Percentiles rank a stretch among this genome's conserved stretches.
Conservation (phyloP, 257 asterid species). For the Plantago elongata region DNA sequence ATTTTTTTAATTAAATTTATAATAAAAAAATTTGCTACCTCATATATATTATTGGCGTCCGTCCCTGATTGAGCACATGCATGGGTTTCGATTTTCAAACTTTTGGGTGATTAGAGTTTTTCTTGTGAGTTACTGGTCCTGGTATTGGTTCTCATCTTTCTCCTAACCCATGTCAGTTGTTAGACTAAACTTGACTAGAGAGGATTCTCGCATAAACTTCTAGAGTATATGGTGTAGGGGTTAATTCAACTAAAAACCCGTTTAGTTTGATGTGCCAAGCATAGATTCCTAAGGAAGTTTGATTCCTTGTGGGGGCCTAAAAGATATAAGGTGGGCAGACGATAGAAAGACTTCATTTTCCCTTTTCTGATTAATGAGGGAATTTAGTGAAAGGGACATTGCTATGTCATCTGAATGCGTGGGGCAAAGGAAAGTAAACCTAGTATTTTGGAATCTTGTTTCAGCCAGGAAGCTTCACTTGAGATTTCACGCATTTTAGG, state of each 20-base stretch:
- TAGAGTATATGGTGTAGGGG: background rate
- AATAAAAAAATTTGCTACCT: no score
- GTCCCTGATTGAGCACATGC: no score
- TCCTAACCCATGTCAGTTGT: background rate
- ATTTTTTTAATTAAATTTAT: no score
- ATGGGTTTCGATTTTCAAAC: no score
- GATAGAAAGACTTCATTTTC: constrained; percentile 3
- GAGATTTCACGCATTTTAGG: background rate
- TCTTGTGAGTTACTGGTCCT: no score
- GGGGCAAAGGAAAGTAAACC: background rate
- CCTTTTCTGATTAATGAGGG: background rate
- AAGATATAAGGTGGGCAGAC: background rate
- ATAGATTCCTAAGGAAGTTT: constrained; percentile 4
- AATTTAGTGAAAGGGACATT: background rate
- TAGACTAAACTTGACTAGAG: constrained; percentile 1
- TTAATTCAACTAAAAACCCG: background rate
- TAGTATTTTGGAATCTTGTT: background rate
- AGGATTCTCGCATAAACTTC: background rate
- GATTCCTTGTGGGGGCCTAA: constrained; percentile 2
- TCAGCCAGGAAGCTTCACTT: background rate
- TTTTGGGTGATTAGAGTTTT: no score
- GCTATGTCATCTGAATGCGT: background rate
- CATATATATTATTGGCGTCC: no score
- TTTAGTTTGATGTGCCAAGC: background rate
- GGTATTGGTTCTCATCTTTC: background rate